A percentile compares a stretch with the other conserved stretches of the same genome.
Conservation (phyloP, 1,139 yeast genomes). For the Wickerhamiella infanticola region DNA sequence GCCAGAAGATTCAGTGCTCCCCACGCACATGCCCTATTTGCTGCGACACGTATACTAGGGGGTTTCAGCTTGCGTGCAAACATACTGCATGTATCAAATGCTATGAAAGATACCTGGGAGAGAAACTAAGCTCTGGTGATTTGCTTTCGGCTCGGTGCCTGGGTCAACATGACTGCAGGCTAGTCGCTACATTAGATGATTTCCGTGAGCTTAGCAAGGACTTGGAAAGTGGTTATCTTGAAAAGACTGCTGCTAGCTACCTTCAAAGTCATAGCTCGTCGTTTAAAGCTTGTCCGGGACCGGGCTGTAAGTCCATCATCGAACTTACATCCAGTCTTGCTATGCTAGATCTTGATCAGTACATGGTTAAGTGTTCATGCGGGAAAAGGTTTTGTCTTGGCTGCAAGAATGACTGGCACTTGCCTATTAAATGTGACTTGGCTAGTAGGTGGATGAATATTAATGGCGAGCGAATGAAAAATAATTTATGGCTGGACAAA, state of each 20-base stretch:
- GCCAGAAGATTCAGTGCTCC: conserved; percentile 21
- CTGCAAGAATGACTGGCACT: conserved; percentile 50
- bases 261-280: conserved; percentile 35
- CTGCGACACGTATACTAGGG: conserved; percentile 15
- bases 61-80: conserved; percentile 47
- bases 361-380: conserved; percentile 45
- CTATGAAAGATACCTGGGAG: conserved; percentile 42
- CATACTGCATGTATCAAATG: conserved; percentile 60
- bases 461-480: conserved; percentile 78
- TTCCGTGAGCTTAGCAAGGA: conserved; percentile 26
- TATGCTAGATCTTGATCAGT: conserved; percentile 29
- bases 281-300: conserved; percentile 72
- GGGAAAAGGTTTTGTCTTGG: conserved; percentile 66
- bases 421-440: conserved; percentile 66
- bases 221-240: conserved; percentile 16
- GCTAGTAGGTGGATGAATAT: conserved; percentile 63
- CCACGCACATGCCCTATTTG: conserved; percentile 1
- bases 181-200: conserved; percentile 22
- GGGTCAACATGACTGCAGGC: conserved; percentile 27
- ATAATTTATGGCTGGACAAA: conserved; percentile 76
- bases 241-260: conserved; percentile 27
- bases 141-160: conserved; percentile 46
- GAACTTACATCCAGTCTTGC: conserved; percentile 28
- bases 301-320: conserved; percentile 57
- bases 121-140: conserved; percentile 35